A percentile compares a stretch with the other conserved stretches of the same genome.
These are phyloP conservation scores for Symbiodinium natans DNA, from an alignment of 73 alveolate genomes.

Conservation along the genomic window DNA sequence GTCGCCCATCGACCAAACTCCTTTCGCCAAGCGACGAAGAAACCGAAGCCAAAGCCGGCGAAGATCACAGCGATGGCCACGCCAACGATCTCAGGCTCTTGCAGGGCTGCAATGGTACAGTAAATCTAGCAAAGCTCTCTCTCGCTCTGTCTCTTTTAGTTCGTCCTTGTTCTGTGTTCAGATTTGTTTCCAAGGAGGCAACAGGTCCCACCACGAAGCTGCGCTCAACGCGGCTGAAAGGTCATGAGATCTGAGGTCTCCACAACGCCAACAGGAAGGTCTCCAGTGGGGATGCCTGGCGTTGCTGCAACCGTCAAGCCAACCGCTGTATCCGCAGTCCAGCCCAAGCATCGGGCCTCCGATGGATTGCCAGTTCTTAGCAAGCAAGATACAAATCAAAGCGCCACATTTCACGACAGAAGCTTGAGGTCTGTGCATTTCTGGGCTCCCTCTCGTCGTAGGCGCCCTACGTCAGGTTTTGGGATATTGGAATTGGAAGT, in stretches of 20 bases:
- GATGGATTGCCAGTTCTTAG: background rate
- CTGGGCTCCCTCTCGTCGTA: constrained; percentile 62
- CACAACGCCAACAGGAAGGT: constrained; percentile 53
- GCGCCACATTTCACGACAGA: background rate
- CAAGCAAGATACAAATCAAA: background rate
- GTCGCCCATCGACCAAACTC: background rate
- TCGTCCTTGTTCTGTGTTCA: too few relatives aligned
- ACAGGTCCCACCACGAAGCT: too few relatives aligned
- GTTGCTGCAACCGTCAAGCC: too few relatives aligned
- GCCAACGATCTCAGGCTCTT: constrained; percentile 13
- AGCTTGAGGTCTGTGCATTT: background rate
- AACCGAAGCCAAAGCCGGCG: constrained; percentile 77
- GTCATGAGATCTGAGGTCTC: background rate
- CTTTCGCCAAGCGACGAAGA: constrained; percentile 25
- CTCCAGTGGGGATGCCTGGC: constrained; percentile 75
- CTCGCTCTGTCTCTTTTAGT: too few relatives aligned
- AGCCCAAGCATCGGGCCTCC: too few relatives aligned
- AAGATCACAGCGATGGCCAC: constrained; percentile 45
- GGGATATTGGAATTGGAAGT: too few relatives aligned
- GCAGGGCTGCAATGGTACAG: background rate
- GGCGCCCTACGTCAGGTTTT: constrained; percentile 70
- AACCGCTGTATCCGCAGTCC: too few relatives aligned
- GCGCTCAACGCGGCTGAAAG: too few relatives aligned
- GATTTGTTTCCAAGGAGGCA: too few relatives aligned
- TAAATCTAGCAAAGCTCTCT: too few relatives aligned